Evolutionary conservation across 441 rosid species (phyloP).

Genomic region (Syzygium malaccense): DNA sequence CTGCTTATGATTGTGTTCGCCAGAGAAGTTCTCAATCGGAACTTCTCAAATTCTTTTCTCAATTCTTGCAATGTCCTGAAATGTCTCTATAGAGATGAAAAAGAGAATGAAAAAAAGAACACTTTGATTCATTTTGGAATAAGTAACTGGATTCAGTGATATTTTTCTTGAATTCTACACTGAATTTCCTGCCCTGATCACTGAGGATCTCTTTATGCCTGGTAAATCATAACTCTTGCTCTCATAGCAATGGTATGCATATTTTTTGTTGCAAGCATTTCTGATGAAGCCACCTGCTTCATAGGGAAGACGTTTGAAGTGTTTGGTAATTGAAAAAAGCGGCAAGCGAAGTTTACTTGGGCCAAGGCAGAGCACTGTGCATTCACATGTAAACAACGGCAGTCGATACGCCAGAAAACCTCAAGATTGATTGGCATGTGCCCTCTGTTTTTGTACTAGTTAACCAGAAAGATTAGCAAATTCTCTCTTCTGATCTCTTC

Average conservation of each 20-base stretch:
- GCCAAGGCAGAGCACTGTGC: neutral
- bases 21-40: neutral
- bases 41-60: neutral
- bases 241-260: neutral
- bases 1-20: neutral
- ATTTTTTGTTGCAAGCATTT: neutral
- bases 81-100: neutral
- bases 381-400: neutral
- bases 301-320: neutral
- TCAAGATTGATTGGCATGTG: neutral
- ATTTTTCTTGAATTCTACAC: neutral
- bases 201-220: neutral
- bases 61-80: neutral
- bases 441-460: neutral
- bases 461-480: neutral
- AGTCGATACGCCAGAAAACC: neutral
- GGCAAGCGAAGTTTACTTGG: conserved; percentile 28
- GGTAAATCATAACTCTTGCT: neutral
- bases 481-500: neutral
- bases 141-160: neutral
- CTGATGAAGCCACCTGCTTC: conserved; percentile 35
- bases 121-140: neutral
- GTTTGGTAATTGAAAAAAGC: neutral
- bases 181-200: neutral
- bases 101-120: neutral